Base-by-base conservation (phyloP, 2,329 filamentous ascomycete species). In the Tolypocladium amazonense region DNA sequence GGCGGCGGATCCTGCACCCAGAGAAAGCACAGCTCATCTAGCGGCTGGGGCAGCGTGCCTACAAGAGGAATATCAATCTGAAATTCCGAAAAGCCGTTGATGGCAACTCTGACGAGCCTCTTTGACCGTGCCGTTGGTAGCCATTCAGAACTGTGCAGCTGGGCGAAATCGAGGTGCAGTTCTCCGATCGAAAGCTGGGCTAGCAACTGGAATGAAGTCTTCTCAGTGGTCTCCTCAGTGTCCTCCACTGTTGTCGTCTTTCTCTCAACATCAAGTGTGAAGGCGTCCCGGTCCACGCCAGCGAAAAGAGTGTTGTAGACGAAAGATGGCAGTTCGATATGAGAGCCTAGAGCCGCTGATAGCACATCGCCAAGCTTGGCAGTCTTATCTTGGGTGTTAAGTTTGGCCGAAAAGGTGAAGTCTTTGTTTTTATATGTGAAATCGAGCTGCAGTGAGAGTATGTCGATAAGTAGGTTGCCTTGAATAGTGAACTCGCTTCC, bases 1-100 rank as follows among this genome's bases (percentile, higher is more conserved):
- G 39, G 39, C 39, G 65, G 39, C 4, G 56, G 59, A 43, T 71
- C 71, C 55, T 72, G 67, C 2, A 72, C 65, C 70, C 69, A 74
- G 43, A 73, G 60, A 50, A 68, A 70, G 30, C 67, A 70, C 62
- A 73, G 62, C 58, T 73, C 72, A 39, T 75, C 71, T 38, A 75
- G 67, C 0, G 72, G 72, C 59, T 72, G 72, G 1, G 60, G 60
- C 9, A 75, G 30, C 18, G 65, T 62, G 1, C 72, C 72, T 11
- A 74, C 61, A 1, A 73, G 47, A 1, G 69, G 69, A 14, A 73
- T 58, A 8, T 67, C 62, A 50, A 72, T 35, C n/a, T 41, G n/a
- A 4, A 58, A 3, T 1, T 57, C 12, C 2, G 67, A 62, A 8
- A 71, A 60, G 18, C 59, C 47, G n/a, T 58, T 20, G 56, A 62